phyloP scores from a whole-genome alignment of 2,329 filamentous ascomycete genomes.

The Venturia pyrina region DNA sequence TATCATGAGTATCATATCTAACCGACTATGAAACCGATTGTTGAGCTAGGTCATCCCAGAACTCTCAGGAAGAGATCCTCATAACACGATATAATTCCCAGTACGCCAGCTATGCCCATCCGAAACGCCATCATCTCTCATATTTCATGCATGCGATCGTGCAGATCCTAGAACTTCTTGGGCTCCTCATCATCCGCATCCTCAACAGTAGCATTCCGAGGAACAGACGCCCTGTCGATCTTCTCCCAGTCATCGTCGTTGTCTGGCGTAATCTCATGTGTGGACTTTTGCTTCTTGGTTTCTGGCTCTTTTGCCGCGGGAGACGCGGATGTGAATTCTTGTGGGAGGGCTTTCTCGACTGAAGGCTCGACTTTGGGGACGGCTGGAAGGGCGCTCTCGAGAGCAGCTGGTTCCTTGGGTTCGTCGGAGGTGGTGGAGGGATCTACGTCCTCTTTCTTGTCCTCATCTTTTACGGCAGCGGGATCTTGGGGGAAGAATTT shows the following conservation, averaged over 20 bases:
- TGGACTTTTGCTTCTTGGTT: slow-evolving; percentile 38
- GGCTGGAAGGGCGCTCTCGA: slow-evolving; percentile 1
- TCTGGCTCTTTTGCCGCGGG: slow-evolving; percentile 29
- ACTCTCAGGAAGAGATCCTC: not conserved
- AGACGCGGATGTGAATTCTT: slow-evolving; percentile 32
- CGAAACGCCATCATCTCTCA: not conserved
- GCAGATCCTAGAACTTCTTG: slow-evolving; percentile 4
- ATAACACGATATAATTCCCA: not conserved
- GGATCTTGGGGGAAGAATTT: slow-evolving; percentile 7
- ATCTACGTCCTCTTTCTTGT: not conserved
- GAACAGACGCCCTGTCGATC: slow-evolving; percentile 20
- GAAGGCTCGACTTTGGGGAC: slow-evolving; percentile 8
- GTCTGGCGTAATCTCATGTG: slow-evolving; percentile 19
- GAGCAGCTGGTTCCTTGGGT: not conserved
- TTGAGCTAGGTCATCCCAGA: too few species aligned
- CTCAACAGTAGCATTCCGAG: slow-evolving; percentile 12
- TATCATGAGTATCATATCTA: too few species aligned
- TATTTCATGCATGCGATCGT: not conserved
- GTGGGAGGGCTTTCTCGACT: not conserved
- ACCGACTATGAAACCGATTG: too few species aligned
- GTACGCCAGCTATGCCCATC: not conserved
- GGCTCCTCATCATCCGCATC: slow-evolving; percentile 13
- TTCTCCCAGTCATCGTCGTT: slow-evolving; percentile 33
- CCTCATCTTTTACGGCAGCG: not conserved
- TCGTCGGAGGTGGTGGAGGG: not conserved